phyloP scores from a whole-genome alignment of 805 yeast genomes.

The Wickerhamiella qilinensis region DNA sequence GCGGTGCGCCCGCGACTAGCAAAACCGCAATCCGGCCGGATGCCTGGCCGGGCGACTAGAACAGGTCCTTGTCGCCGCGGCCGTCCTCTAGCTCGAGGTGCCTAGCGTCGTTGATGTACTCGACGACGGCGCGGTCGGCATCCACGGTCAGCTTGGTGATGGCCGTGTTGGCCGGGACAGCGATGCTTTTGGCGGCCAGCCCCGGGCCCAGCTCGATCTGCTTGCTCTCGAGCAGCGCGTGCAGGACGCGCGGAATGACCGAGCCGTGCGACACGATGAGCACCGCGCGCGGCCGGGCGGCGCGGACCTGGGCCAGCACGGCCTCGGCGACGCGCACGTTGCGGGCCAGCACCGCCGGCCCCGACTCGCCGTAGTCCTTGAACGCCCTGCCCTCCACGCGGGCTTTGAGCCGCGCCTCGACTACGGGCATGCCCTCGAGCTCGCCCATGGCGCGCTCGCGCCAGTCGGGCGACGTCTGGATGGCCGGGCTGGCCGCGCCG shows the following conservation, averaged over 20 bases:
- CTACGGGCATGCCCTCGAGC: conserved; percentile 57
- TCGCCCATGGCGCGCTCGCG: conserved; percentile 71
- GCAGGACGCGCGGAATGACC: not conserved
- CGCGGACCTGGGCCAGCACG: not conserved
- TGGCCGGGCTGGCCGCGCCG: conserved; percentile 1
- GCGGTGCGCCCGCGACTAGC: no score
- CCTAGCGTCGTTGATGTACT: no score
- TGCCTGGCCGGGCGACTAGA: no score
- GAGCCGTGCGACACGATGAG: conserved; percentile 1
- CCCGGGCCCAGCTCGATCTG: not conserved
- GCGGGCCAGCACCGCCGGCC: not conserved
- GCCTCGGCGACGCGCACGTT: not conserved
- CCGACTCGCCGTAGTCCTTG: conserved; percentile 49
- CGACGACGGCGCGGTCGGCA: no score
- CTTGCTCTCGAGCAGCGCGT: not conserved
- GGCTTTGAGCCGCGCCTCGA: conserved; percentile 40
- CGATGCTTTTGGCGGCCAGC: not conserved
- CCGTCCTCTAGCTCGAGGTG: no score
- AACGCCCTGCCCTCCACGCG: conserved; percentile 40
- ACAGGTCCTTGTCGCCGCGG: no score
- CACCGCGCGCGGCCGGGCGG: not conserved
- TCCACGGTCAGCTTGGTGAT: not conserved
- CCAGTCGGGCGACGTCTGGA: conserved; percentile 14
- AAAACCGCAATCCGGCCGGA: no score
- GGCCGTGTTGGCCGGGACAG: conserved; percentile 1